These are phyloP conservation scores for Centella asiatica DNA, from an alignment of 129 eudicot genomes.

Conservation along the genomic window DNA sequence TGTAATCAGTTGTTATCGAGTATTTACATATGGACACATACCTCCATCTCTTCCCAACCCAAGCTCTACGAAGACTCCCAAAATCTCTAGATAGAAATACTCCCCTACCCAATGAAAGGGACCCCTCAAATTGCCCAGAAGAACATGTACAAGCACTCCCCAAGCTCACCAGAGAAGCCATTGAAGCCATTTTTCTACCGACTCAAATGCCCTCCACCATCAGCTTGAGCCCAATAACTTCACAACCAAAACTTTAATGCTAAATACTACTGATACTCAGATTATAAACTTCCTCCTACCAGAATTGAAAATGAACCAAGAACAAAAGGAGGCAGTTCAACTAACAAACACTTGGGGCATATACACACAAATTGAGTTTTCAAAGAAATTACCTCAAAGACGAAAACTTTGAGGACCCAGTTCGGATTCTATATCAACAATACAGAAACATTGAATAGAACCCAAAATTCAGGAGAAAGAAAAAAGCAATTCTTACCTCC, in stretches of 20 bases:
- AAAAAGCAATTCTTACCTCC: conserved; percentile 24
- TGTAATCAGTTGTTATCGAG: conserved; percentile 63
- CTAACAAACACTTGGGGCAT: conserved; percentile 14
- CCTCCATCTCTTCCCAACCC: conserved; percentile 68
- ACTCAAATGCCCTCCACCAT: conserved; percentile 32
- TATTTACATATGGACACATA: conserved; percentile 69
- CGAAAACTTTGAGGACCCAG: conserved; percentile 7
- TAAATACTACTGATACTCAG: not conserved
- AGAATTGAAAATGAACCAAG: not conserved
- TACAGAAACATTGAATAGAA: not conserved
- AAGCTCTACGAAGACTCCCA: conserved; percentile 37
- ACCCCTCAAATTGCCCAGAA: conserved; percentile 50
- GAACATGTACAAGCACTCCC: conserved; percentile 64
- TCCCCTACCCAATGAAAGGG: conserved; percentile 42
- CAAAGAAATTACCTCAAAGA: not conserved
- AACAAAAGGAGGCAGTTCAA: conserved; percentile 8
- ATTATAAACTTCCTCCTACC: not conserved
- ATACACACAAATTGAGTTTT: conserved; percentile 1
- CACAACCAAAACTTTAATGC: conserved; percentile 30
- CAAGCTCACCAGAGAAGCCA: conserved; percentile 83
- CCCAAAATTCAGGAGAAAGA: not conserved
- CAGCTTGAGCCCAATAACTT: conserved; percentile 8
- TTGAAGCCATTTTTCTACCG: conserved; percentile 49
- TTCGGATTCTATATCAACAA: not conserved
- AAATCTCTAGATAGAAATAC: conserved; percentile 37